phyloP scores from a whole-genome alignment of 2,329 filamentous ascomycete species.

The Furcasterigmium sp. region DNA sequence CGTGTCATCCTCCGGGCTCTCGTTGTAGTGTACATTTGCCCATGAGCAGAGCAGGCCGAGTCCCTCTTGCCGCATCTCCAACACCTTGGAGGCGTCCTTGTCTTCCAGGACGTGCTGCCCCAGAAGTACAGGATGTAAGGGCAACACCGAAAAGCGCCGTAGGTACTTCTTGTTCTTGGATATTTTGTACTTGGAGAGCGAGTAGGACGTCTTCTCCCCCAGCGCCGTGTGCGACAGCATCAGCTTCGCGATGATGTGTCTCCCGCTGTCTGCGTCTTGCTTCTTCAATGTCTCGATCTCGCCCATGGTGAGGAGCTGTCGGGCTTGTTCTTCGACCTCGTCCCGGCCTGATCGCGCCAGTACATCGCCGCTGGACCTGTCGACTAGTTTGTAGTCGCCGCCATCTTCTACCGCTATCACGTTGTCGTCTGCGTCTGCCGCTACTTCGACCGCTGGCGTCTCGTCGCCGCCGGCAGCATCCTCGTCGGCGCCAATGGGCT shows the following conservation, averaged over 20 bases:
- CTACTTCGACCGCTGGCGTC: conserved; percentile 17
- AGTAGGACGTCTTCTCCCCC: conserved; percentile 92
- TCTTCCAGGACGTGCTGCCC: conserved; percentile 67
- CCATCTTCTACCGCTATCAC: conserved; percentile 29
- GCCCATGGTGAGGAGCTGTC: conserved; percentile 72
- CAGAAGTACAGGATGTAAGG: conserved; percentile 73
- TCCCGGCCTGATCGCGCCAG: conserved; percentile 53
- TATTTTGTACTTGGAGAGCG: conserved; percentile 91
- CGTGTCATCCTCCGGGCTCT: conserved; percentile 20
- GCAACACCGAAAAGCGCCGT: conserved; percentile 77
- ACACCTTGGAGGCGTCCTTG: conserved; percentile 29
- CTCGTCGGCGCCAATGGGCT: conserved; percentile 24
- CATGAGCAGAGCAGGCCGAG: conserved; percentile 73
- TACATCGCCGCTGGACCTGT: conserved; percentile 35
- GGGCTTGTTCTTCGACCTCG: conserved; percentile 53
- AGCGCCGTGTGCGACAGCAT: conserved; percentile 83
- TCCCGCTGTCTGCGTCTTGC: conserved; percentile 72
- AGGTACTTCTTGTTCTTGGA: conserved; percentile 94
- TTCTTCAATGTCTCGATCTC: conserved; percentile 74
- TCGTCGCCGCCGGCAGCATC: conserved; percentile 29
- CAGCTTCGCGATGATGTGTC: conserved; percentile 88
- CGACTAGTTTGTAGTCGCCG: conserved; percentile 36
- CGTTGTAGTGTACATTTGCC: conserved; percentile 75
- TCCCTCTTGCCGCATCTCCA: conserved; percentile 25
- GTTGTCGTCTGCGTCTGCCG: conserved; percentile 35